These are phyloP conservation scores for Daldinia sp. DNA, from an alignment of 2,329 filamentous ascomycete species.

Conservation along the genomic window DNA sequence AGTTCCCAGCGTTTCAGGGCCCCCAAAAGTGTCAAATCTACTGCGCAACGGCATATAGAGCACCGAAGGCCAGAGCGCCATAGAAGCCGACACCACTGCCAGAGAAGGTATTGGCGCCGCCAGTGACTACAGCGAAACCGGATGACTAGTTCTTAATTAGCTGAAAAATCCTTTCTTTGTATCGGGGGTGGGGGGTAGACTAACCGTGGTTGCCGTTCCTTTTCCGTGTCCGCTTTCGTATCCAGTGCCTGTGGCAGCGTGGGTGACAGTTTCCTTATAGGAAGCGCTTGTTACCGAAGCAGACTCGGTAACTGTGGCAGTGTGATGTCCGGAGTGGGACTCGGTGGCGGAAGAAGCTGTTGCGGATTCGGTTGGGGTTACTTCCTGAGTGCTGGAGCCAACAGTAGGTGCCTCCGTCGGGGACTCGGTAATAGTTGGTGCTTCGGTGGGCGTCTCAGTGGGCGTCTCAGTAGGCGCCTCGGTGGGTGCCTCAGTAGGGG, in stretches of 20 bases:
- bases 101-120: constrained; percentile 23
- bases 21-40: neutral
- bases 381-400: constrained; percentile 1
- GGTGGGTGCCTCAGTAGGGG: constrained; percentile 7
- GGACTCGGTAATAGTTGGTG: neutral
- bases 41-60: constrained; percentile 31
- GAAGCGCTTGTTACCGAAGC: constrained; percentile 10
- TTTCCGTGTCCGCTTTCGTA: constrained; percentile 21
- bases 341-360: constrained; percentile 8
- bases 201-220: constrained; percentile 36
- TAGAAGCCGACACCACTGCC: constrained; percentile 33
- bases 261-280: neutral
- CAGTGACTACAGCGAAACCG: constrained; percentile 17
- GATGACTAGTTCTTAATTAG: constrained; percentile 36
- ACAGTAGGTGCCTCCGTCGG: constrained; percentile 1
- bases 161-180: neutral
- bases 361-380: constrained; percentile 3
- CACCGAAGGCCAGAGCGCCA: constrained; percentile 36
- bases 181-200: neutral
- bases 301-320: constrained; percentile 11
- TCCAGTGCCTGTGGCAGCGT: constrained; percentile 21
- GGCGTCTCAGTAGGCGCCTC: neutral
- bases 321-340: constrained; percentile 16
- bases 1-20: neutral
- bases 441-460: neutral